A percentile compares a stretch with the other conserved stretches of the same genome.
Conservation (phyloP, 2,329 filamentous ascomycete species). For the Alternaria rosae region DNA sequence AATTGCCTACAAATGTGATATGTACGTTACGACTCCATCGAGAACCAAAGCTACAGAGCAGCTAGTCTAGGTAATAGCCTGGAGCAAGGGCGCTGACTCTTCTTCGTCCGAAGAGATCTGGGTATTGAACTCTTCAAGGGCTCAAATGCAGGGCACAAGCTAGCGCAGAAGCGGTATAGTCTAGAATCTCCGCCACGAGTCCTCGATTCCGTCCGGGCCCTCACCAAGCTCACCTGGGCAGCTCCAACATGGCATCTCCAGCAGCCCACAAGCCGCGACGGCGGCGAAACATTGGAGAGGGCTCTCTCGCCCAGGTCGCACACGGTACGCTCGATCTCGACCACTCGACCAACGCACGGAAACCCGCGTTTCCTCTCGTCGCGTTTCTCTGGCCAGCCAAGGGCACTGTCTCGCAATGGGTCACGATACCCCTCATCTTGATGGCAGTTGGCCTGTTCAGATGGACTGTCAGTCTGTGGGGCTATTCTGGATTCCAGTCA, state of each 20-base stretch:
- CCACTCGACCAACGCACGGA: constrained; percentile 54
- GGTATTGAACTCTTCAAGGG: not conserved
- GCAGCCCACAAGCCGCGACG: constrained; percentile 52
- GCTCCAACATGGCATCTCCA: constrained; percentile 41
- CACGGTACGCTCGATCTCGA: constrained; percentile 57
- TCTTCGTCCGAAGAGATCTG: not conserved
- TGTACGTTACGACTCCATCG: not conserved
- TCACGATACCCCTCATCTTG: constrained; percentile 83
- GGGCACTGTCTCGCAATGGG: constrained; percentile 86
- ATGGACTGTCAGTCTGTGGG: constrained; percentile 92
- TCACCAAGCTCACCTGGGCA: constrained; percentile 8
- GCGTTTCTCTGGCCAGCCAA: constrained; percentile 95
- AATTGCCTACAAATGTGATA: not conserved
- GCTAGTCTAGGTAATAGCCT: not conserved
- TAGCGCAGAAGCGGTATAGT: constrained; percentile 13
- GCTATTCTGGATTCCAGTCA: constrained; percentile 84
- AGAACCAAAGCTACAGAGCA: not conserved
- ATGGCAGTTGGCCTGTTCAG: constrained; percentile 92
- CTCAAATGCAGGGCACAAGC: constrained; percentile 3
- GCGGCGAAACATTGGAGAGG: constrained; percentile 53
- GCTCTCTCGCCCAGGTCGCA: constrained; percentile 48
- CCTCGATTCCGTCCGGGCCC: constrained; percentile 5
- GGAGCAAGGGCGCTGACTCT: not conserved
- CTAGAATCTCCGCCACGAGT: constrained; percentile 15
- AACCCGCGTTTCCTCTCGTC: constrained; percentile 85